Conservation (phyloP, 306 rosid species). For the Acacia confusa region DNA sequence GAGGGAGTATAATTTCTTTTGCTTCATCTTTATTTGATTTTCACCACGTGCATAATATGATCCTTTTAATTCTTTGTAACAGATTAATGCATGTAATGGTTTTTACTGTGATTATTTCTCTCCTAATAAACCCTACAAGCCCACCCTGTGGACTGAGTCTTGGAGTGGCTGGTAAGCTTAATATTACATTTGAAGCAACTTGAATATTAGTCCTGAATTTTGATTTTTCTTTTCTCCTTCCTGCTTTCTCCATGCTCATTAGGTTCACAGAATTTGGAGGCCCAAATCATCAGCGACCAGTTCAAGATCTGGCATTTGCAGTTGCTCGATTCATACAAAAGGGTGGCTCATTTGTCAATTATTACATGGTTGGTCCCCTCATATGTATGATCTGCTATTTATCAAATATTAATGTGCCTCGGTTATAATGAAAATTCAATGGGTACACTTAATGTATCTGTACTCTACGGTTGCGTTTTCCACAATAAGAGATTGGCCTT, state of each 20-base stretch:
- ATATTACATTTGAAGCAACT: conserved; percentile 4
- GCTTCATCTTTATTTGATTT: neutral
- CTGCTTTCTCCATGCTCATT: neutral
- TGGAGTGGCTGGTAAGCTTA: conserved; percentile 96
- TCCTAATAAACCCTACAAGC: conserved; percentile 96
- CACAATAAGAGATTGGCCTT: neutral
- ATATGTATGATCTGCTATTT: neutral
- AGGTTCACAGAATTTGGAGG: conserved; percentile 97
- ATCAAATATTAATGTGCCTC: neutral
- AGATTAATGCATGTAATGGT: conserved; percentile 92
- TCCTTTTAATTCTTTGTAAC: conserved; percentile 30
- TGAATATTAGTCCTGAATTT: conserved; percentile 1
- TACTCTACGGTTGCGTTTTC: neutral
- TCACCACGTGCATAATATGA: conserved; percentile 11
- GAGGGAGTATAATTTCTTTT: conserved; percentile 1
- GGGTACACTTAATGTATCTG: neutral
- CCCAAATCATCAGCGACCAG: conserved; percentile 71
- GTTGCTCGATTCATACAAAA: conserved; percentile 86
- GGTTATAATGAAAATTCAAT: neutral
- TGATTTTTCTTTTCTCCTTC: conserved; percentile 6
- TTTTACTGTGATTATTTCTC: conserved; percentile 87
- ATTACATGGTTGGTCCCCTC: conserved; percentile 82
- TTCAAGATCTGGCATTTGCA: conserved; percentile 87
- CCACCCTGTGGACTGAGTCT: conserved; percentile 86
- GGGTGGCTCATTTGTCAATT: conserved; percentile 85